Evolutionary conservation across 768 basidiomycete species (phyloP).

Genomic region (Amanita rubescens): DNA sequence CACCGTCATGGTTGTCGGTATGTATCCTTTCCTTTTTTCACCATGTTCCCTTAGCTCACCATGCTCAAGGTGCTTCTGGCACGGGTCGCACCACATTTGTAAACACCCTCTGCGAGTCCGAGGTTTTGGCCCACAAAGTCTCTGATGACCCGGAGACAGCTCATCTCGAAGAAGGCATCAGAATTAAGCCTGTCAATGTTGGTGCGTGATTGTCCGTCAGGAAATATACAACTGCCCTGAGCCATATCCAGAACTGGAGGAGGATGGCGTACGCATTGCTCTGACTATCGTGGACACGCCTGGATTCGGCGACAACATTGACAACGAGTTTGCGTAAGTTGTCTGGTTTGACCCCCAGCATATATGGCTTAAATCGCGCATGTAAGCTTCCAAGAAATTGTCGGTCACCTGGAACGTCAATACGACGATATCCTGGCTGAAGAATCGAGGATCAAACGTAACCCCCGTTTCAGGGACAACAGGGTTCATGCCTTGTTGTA

Average conservation of each 20-base stretch:
- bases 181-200: conserved; percentile 91
- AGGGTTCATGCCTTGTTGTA: conserved; percentile 93
- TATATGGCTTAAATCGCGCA: neutral
- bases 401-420: conserved; percentile 94
- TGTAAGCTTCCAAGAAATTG: conserved; percentile 92
- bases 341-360: neutral
- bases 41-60: conserved; percentile 16
- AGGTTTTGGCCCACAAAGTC: conserved; percentile 84
- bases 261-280: conserved; percentile 96
- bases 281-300: conserved; percentile 98
- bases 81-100: conserved; percentile 98
- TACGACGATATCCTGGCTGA: conserved; percentile 98
- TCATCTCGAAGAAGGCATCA: conserved; percentile 89
- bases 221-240: conserved; percentile 6
- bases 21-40: conserved; percentile 20
- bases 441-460: conserved; percentile 98
- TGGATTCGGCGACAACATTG: conserved; percentile 97
- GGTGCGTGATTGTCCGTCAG: conserved; percentile 42
- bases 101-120: conserved; percentile 97
- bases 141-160: conserved; percentile 81
- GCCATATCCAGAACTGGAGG: conserved; percentile 73
- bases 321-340: conserved; percentile 95
- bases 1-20: conserved; percentile 97
- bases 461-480: conserved; percentile 98
- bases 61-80: conserved; percentile 79